Conservation (phyloP, 495 filamentous ascomycete genomes). For the Baudoinia panamericana region DNA sequence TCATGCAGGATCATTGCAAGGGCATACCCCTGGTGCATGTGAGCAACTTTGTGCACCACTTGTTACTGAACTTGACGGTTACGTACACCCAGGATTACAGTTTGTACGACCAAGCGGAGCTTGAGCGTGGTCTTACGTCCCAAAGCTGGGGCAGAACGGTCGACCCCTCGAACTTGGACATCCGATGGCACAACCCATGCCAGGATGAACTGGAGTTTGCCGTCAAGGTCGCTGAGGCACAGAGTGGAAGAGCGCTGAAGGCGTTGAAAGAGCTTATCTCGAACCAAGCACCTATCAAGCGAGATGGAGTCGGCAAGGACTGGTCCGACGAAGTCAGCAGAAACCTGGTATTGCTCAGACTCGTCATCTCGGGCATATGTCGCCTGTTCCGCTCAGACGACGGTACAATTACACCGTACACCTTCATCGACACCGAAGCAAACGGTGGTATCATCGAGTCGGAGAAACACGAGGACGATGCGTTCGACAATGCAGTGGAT, state of each 20-base stretch:
- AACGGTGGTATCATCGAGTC: constrained; percentile 11
- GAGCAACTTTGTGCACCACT: constrained; percentile 93
- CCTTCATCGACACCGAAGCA: constrained; percentile 25
- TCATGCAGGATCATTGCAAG: constrained; percentile 89
- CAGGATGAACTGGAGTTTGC: constrained; percentile 75
- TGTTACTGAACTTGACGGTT: constrained; percentile 91
- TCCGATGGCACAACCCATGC: constrained; percentile 82
- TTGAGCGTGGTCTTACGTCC: constrained; percentile 44
- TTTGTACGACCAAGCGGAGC: constrained; percentile 60
- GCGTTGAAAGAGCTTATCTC: constrained; percentile 63
- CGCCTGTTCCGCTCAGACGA: constrained; percentile 72
- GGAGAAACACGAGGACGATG: constrained; percentile 33
- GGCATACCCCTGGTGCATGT: constrained; percentile 91
- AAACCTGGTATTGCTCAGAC: constrained; percentile 70
- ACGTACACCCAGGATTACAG: constrained; percentile 84
- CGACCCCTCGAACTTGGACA: constrained; percentile 57
- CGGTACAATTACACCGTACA: constrained; percentile 24
- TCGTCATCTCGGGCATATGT: constrained; percentile 77
- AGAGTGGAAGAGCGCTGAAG: constrained; percentile 52
- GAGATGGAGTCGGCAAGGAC: constrained; percentile 89
- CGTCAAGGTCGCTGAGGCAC: constrained; percentile 70
- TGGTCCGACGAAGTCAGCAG: constrained; percentile 95
- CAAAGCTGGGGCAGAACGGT: constrained; percentile 66
- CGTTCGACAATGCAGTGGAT: constrained; percentile 48
- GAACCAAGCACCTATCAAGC: constrained; percentile 70